Base-by-base conservation (phyloP, 495 filamentous ascomycete genomes). In the Niebla homalea region DNA sequence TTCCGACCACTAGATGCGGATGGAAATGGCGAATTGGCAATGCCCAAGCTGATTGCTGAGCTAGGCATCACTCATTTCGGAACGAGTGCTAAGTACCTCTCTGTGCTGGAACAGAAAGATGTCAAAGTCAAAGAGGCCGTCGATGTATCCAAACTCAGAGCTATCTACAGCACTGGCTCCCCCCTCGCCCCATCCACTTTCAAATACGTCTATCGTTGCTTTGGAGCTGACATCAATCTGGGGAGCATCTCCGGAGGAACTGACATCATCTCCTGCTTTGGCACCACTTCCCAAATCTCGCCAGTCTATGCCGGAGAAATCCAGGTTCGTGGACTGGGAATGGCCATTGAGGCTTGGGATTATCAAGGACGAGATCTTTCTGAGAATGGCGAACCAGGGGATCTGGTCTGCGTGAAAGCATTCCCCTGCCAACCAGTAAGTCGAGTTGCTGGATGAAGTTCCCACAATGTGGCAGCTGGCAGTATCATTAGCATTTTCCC, bases 221-320 rank as follows among this genome's bases (percentile, higher is more conserved):
- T 96, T 55, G 84, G 85, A 10, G 56, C 79, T 1, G 70, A 73
- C 43, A 73, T 94, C 51, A 86, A 89, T 65, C 71, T 94, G 16
- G 85, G 78, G 47, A 89, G 84, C 50, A 90, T 93, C 57, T 90
- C 85, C 1, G 87, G 87, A 35, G 87, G 89, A 25, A 95, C 89
- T 2, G 89, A 95, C 64, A 96, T 98, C 57, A 81, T 96, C 52
- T 95, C 89, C 0, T 74, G 95, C 35, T 98, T 96, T 63, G 89
- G 88, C 51, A 83, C 84, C 0, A 83, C 88, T 0, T 89, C 82
- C 46, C 87, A 87, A 0, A 76, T 96, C 3, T 69, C 85, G n/a
- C 88, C 92, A 1, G 89, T 98, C 22, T 76, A 85, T 60, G 71
- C 73, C 21, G 90, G 92, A 35, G 88, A 98, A 58, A 88, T 98